A percentile compares a stretch with the other conserved stretches of the same genome.
phyloP scores from a whole-genome alignment of 345 rosid genomes.

The Euphorbia lathyris region DNA sequence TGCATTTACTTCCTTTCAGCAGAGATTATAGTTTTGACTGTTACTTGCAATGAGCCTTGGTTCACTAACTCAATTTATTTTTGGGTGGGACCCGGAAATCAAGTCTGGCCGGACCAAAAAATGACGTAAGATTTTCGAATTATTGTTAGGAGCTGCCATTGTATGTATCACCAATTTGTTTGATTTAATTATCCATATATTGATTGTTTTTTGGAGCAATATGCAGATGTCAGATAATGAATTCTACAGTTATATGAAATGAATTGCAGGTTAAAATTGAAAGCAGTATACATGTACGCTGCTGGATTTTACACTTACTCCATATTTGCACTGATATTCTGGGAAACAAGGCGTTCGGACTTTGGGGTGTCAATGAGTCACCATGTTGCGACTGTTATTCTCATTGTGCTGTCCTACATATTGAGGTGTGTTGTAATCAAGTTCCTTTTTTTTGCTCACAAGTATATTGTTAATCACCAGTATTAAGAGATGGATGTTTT shows the following conservation, averaged over 20 bases:
- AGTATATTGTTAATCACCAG: slow-evolving; percentile 1
- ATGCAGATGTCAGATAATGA: slow-evolving; percentile 4
- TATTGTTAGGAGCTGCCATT: not conserved
- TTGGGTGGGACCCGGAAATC: slow-evolving; percentile 82
- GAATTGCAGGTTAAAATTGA: slow-evolving; percentile 76
- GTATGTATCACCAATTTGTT: not conserved
- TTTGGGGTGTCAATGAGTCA: slow-evolving; percentile 98
- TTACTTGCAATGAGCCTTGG: slow-evolving; percentile 81
- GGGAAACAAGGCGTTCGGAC: slow-evolving; percentile 99
- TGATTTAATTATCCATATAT: not conserved
- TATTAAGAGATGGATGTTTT: not conserved
- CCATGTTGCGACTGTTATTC: slow-evolving; percentile 79
- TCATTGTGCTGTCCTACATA: slow-evolving; percentile 81
- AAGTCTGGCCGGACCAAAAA: slow-evolving; percentile 84
- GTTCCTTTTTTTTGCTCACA: slow-evolving; percentile 1
- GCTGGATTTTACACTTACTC: slow-evolving; percentile 98
- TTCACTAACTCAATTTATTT: slow-evolving; percentile 62
- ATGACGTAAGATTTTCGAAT: slow-evolving; percentile 50
- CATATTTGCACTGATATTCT: slow-evolving; percentile 86
- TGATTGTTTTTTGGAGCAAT: not conserved
- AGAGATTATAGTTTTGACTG: slow-evolving; percentile 56
- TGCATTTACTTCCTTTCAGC: slow-evolving; percentile 72
- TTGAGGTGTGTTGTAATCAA: slow-evolving; percentile 45
- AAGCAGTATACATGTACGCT: slow-evolving; percentile 76
- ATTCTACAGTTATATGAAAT: slow-evolving; percentile 12